Percentiles rank a stretch among this genome's conserved stretches.
Evolutionary conservation across 352 stramenopile genomes (phyloP).

Genomic region (Phytophthora fragariaefolia): DNA sequence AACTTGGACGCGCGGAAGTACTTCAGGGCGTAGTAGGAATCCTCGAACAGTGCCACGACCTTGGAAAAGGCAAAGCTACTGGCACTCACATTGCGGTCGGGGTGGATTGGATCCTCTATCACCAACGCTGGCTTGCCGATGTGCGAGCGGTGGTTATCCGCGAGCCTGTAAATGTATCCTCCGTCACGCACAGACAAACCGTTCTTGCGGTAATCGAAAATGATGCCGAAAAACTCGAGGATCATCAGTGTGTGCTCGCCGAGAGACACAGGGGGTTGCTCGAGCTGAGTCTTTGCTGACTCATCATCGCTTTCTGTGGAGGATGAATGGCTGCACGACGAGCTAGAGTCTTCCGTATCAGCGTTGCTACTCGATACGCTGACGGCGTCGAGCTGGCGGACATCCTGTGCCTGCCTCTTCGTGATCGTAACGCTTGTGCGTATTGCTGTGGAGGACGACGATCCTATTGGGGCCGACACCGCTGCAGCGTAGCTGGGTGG

Average conservation of each 20-base stretch:
- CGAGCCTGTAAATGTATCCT: slow-evolving; percentile 86
- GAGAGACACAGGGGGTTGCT: slow-evolving; percentile 49
- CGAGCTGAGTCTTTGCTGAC: slow-evolving; percentile 19
- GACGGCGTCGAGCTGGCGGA: slow-evolving; percentile 50
- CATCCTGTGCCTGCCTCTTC: slow-evolving; percentile 12
- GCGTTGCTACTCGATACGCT: slow-evolving; percentile 83
- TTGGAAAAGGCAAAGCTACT: slow-evolving; percentile 88
- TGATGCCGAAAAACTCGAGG: slow-evolving; percentile 86
- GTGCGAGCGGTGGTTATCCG: slow-evolving; percentile 52
- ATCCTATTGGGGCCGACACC: slow-evolving; percentile 46
- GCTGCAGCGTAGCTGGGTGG: slow-evolving; percentile 77
- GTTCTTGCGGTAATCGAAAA: slow-evolving; percentile 89
- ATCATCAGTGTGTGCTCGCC: slow-evolving; percentile 79
- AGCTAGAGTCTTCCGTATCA: slow-evolving; percentile 81
- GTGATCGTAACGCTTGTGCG: slow-evolving; percentile 16
- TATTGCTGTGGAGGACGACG: slow-evolving; percentile 21
- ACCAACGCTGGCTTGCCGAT: slow-evolving; percentile 77
- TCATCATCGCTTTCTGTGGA: slow-evolving; percentile 67
- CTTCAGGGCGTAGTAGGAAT: slow-evolving; percentile 87
- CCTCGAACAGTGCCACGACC: slow-evolving; percentile 85
- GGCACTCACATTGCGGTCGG: slow-evolving; percentile 87
- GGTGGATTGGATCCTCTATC: slow-evolving; percentile 91
- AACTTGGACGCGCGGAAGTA: slow-evolving; percentile 85
- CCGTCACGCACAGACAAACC: slow-evolving; percentile 84
- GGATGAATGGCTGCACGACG: slow-evolving; percentile 54